phyloP scores from a whole-genome alignment of 192 early-diverging fungal genomes.

The Rhizophlyctis rosea region DNA sequence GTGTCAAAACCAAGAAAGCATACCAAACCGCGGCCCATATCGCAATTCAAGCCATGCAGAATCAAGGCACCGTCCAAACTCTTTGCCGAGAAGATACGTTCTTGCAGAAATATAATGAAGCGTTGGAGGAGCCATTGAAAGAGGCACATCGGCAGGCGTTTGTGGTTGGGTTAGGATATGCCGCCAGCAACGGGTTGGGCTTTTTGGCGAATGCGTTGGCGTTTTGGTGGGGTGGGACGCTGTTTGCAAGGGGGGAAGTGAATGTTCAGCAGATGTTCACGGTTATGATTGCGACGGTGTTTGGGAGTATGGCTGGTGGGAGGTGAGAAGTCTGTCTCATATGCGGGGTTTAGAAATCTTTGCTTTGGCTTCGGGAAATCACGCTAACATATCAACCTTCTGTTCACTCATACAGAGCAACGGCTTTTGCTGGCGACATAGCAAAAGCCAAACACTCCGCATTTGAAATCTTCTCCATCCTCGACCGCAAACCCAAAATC shows the following conservation, averaged over 20 bases:
- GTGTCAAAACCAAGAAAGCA: constrained; percentile 56
- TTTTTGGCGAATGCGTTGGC: constrained; percentile 61
- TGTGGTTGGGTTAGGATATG: constrained; percentile 67
- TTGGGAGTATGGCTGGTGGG: constrained; percentile 18
- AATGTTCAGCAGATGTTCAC: constrained; percentile 56
- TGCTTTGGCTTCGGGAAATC: constrained; percentile 3
- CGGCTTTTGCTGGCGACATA: constrained; percentile 26
- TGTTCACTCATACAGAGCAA: constrained; percentile 26
- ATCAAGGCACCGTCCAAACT: constrained; percentile 78
- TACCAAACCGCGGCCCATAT: constrained; percentile 65
- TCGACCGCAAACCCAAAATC: constrained; percentile 41
- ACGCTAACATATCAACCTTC: too few relatives aligned
- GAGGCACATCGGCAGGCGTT: constrained; percentile 61
- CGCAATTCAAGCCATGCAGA: constrained; percentile 78
- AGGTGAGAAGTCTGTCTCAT: neutral
- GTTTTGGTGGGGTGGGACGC: constrained; percentile 25
- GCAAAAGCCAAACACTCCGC: constrained; percentile 38
- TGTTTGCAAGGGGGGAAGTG: constrained; percentile 50
- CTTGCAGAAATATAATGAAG: constrained; percentile 59
- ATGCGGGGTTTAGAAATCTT: too few relatives aligned
- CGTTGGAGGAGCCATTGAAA: constrained; percentile 64
- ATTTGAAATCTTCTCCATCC: constrained; percentile 31
- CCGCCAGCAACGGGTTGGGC: constrained; percentile 65
- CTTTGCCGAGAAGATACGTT: constrained; percentile 68
- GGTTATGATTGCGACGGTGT: constrained; percentile 67